phyloP scores from a whole-genome alignment of 768 basidiomycete genomes.

The Termitomyces sp. region DNA sequence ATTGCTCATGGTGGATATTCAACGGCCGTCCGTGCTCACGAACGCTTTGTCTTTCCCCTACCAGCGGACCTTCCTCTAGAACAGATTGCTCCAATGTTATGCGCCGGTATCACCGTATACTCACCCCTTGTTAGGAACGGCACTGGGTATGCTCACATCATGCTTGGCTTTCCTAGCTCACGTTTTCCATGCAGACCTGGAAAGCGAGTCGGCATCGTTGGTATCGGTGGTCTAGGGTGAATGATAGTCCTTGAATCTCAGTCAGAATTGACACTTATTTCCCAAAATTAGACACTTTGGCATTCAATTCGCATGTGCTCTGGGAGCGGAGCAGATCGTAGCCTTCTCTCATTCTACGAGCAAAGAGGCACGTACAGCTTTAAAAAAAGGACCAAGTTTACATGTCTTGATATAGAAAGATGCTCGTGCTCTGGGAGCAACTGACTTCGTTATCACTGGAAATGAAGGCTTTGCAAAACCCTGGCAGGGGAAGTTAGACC shows the following conservation, averaged over 20 bases:
- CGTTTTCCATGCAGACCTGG: conserved; percentile 37
- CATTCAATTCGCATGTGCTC: conserved; percentile 33
- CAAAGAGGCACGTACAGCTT: conserved; percentile 29
- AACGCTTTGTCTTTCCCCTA: conserved; percentile 54
- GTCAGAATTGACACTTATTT: conserved; percentile 27
- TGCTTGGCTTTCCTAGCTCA: not conserved
- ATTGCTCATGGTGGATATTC: conserved; percentile 43
- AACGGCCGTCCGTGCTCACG: conserved; percentile 16
- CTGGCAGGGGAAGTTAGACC: conserved; percentile 34
- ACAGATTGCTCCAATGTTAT: conserved; percentile 55
- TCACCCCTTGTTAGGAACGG: conserved; percentile 53
- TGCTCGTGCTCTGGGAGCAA: conserved; percentile 52
- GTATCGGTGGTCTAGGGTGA: conserved; percentile 57
- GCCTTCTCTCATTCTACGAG: conserved; percentile 49
- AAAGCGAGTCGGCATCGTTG: conserved; percentile 60
- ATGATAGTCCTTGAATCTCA: conserved; percentile 17
- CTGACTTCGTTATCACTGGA: conserved; percentile 41
- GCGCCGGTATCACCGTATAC: conserved; percentile 57
- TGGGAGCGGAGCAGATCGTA: conserved; percentile 49
- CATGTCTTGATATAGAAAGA: conserved; percentile 29
- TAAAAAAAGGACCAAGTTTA: conserved; percentile 15
- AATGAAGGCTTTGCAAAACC: conserved; percentile 33
- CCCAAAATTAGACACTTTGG: conserved; percentile 29
- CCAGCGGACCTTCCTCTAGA: conserved; percentile 46
- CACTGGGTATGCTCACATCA: conserved; percentile 19